A percentile compares a stretch with the other conserved stretches of the same genome.
Conservation (phyloP, 2,329 filamentous ascomycete genomes). For the Cyclaneusma minus region DNA sequence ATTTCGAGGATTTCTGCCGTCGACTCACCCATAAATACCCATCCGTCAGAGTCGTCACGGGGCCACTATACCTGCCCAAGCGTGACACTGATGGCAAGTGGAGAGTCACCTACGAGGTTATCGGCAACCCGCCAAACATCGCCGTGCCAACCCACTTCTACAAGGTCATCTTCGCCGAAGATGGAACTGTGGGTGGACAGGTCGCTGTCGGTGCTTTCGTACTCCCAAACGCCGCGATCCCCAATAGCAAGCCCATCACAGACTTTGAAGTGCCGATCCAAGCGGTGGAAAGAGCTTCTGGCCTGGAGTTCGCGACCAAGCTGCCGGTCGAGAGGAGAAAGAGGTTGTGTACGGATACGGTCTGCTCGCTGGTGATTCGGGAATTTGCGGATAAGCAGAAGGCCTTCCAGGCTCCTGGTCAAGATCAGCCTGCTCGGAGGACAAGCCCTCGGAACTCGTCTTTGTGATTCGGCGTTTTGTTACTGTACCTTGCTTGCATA, state of each 20-base stretch:
- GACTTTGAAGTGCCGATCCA: constrained; percentile 95
- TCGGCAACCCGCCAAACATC: constrained; percentile 82
- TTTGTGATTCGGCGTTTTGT: too few relatives aligned
- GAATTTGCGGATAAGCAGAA: constrained; percentile 56
- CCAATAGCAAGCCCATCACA: constrained; percentile 70
- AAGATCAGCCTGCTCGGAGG: too few relatives aligned
- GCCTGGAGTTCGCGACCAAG: constrained; percentile 77
- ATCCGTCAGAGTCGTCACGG: constrained; percentile 80
- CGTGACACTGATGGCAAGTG: constrained; percentile 82
- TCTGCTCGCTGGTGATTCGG: constrained; percentile 67
- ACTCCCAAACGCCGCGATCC: constrained; percentile 77
- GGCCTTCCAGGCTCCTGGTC: constrained; percentile 33
- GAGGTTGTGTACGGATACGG: constrained; percentile 73
- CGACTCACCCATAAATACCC: constrained; percentile 69
- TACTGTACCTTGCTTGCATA: too few relatives aligned
- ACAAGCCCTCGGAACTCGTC: too few relatives aligned
- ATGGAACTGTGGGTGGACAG: constrained; percentile 50
- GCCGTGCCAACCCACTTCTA: constrained; percentile 98
- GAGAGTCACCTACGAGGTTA: constrained; percentile 90
- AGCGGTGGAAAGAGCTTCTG: constrained; percentile 80
- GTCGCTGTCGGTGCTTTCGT: constrained; percentile 92
- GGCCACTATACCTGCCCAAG: constrained; percentile 82
- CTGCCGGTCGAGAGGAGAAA: constrained; percentile 59
- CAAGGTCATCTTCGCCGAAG: constrained; percentile 95
- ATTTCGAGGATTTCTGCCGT: constrained; percentile 95